Evolutionary conservation across 176 grass and related monocot species (phyloP).

Genomic region (Melocanna baccifera): DNA sequence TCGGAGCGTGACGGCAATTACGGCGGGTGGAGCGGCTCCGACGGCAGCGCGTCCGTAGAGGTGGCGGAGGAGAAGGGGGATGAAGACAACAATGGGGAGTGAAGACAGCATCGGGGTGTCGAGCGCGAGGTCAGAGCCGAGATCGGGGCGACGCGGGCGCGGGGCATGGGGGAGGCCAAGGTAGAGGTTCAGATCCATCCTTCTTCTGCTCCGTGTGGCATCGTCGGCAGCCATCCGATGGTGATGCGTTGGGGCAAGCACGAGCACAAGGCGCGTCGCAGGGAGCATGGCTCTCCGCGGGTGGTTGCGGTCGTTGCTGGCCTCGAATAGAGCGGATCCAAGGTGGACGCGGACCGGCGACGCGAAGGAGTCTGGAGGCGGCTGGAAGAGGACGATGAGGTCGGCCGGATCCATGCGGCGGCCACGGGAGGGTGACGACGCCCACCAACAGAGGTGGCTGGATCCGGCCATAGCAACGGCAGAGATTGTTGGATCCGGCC

Average conservation of each 20-base stretch:
- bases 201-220: slow-evolving; percentile 52
- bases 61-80: slow-evolving; percentile 51
- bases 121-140: slow-evolving; percentile 90
- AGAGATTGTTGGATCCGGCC: no score
- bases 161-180: slow-evolving; percentile 73
- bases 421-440: no score
- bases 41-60: slow-evolving; percentile 46
- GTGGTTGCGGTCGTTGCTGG: neutral
- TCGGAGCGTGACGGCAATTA: slow-evolving; percentile 37
- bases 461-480: no score
- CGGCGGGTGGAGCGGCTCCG: slow-evolving; percentile 25
- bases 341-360: neutral
- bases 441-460: no score
- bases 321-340: neutral
- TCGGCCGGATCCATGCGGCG: no score
- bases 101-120: slow-evolving; percentile 61
- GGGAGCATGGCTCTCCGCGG: neutral
- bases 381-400: no score
- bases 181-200: slow-evolving; percentile 99
- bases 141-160: slow-evolving; percentile 62
- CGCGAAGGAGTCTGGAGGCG: no score
- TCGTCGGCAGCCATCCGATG: slow-evolving; percentile 54
- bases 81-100: no score
- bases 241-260: neutral
- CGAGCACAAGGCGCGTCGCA: neutral